Evolutionary conservation across 2,329 filamentous ascomycete genomes (phyloP), one percentile per base, ranked within the genome.

Genomic region (Pseudocercospora fuligena): DNA sequence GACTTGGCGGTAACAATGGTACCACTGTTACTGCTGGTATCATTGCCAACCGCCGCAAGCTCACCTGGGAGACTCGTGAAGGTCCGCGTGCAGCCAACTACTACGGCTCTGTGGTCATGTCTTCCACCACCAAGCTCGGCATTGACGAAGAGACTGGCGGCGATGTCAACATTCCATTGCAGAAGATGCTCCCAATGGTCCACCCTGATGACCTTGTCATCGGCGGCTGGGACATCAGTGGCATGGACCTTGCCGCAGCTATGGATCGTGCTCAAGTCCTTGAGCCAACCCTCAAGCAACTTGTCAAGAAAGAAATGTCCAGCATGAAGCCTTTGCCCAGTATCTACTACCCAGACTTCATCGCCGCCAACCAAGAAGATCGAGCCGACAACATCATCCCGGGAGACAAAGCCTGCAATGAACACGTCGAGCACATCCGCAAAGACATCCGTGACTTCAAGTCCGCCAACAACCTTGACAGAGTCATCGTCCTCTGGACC

Each of bases 331-430:
- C 95, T 31, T 88, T 98, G 70, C 94, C 93, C 25, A 94, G 92
- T 81, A 91, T 98, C 82, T 99, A 99, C 88, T 99, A 99, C 81
- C 95, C 95, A 1, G 95, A 98, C 82, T 99, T 99, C 85, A 99
- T 99, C 78, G 95, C 95, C 72, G 92, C 95, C 79, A 99, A 99
- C 85, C 95, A 99, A 84, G 94, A 95, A 81, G 93, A 94, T 77
- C 92, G 95, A 76, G 95, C 94, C 72, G 93, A 99, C 83, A 98
- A 99, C 76, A 77, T 97, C 70, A 81, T 98, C 58, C 83, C 91
- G 69, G 95, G 95, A 61, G 87, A 85, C 81, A 96, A 95, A 84
- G 94, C 94, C 71, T 93, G 85, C 80, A 89, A 84, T 82, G 93
- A 89, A 65, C 95, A 99, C 78, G 92, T 99, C 57, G 93, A 98